These are phyloP conservation scores for Basipetospora chlamydospora DNA, from an alignment of 2,329 filamentous ascomycete species.

Conservation along the genomic window DNA sequence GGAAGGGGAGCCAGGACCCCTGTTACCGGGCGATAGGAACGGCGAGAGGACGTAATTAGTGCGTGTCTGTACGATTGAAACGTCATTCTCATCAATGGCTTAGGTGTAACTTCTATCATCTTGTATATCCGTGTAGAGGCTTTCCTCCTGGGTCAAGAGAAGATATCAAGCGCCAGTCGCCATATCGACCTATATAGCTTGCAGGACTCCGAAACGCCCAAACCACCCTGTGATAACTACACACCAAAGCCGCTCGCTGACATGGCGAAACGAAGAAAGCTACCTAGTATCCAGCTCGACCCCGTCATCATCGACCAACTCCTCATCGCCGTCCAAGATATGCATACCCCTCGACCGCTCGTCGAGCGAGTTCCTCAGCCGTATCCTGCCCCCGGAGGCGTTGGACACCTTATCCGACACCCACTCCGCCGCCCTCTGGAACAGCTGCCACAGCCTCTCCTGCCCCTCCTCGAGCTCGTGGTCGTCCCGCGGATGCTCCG, in stretches of 20 bases:
- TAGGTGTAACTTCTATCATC: too few relatives aligned
- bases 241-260: too few relatives aligned
- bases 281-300: constrained; percentile 25
- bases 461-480: constrained; percentile 40
- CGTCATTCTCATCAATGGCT: too few relatives aligned
- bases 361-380: constrained; percentile 26
- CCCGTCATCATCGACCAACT: constrained; percentile 21
- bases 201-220: too few relatives aligned
- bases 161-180: too few relatives aligned
- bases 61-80: too few relatives aligned
- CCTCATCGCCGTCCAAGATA: constrained; percentile 28
- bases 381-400: constrained; percentile 42
- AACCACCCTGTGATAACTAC: too few relatives aligned
- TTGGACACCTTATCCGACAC: constrained; percentile 38
- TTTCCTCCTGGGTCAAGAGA: too few relatives aligned
- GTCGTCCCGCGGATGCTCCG: constrained; percentile 56
- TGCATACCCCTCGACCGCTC: constrained; percentile 30
- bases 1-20: not conserved
- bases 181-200: too few relatives aligned
- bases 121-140: too few relatives aligned
- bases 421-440: constrained; percentile 42
- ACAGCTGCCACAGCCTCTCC: constrained; percentile 48
- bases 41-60: too few relatives aligned
- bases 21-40: too few relatives aligned
- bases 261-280: not conserved